A percentile compares a stretch with the other conserved stretches of the same genome.
Conservation (phyloP, 148 eudicot genomes). For the Simmondsia chinensis region DNA sequence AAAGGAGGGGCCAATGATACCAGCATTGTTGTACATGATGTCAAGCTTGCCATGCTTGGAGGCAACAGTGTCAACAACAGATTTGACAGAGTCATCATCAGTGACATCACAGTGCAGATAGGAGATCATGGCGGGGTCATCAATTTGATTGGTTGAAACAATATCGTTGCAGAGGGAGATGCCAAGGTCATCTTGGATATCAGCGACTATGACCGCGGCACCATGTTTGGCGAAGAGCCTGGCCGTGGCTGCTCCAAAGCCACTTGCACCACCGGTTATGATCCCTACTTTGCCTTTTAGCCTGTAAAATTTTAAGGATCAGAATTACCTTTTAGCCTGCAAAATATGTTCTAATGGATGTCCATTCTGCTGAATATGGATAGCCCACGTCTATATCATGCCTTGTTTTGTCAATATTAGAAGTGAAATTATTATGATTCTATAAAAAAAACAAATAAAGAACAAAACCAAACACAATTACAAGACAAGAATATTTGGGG, state of each 20-base stretch:
- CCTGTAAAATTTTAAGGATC: no score
- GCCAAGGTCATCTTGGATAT: conserved; percentile 35
- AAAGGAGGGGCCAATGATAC: conserved; percentile 23
- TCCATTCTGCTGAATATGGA: no score
- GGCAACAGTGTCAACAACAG: conserved; percentile 17
- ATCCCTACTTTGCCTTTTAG: conserved; percentile 37
- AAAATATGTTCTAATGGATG: no score
- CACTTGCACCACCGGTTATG: conserved; percentile 61
- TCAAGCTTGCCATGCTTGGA: conserved; percentile 37
- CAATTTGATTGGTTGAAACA: background rate
- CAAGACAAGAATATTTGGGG: no score
- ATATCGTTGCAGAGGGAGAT: no score
- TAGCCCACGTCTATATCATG: no score
- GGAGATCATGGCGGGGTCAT: conserved; percentile 1
- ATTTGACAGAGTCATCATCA: conserved; percentile 17
- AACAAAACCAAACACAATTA: no score
- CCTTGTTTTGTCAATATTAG: no score
- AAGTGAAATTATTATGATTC: no score
- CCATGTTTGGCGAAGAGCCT: conserved; percentile 38
- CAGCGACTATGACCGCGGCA: conserved; percentile 45
- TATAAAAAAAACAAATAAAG: no score
- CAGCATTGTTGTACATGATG: conserved; percentile 54
- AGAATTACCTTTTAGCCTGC: no score
- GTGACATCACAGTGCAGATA: conserved; percentile 37
- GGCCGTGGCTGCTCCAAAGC: conserved; percentile 42